Evolutionary conservation across 257 asterid genomes (phyloP).

Genomic region (Penstemon eatonii): DNA sequence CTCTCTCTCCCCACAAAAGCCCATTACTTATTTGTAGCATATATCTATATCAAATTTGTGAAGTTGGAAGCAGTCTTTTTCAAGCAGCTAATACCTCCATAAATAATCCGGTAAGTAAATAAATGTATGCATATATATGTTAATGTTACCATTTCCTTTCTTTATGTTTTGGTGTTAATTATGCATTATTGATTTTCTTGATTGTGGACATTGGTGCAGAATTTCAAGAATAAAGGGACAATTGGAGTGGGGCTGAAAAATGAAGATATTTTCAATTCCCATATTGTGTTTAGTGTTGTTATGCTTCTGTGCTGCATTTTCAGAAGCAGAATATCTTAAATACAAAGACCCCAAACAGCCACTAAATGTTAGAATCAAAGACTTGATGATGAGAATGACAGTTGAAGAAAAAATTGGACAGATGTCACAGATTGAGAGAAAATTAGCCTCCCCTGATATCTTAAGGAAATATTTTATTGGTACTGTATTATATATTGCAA

Average conservation of each 20-base stretch:
- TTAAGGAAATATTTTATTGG: slow-evolving; percentile 54
- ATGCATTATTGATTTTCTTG: not conserved
- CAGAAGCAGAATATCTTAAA: slow-evolving; percentile 39
- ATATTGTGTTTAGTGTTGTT: not conserved
- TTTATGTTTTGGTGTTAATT: too few species aligned
- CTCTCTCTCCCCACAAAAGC: not conserved
- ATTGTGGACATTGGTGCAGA: not conserved
- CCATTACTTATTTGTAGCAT: not conserved
- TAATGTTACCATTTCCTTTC: too few species aligned
- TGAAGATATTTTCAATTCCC: slow-evolving; percentile 13
- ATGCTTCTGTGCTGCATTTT: slow-evolving; percentile 16
- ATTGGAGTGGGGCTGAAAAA: not conserved
- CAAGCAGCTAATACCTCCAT: too few species aligned
- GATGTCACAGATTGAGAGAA: slow-evolving; percentile 62
- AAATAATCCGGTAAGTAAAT: too few species aligned
- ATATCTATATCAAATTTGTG: too few species aligned
- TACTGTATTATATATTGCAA: not conserved
- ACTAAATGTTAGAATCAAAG: slow-evolving; percentile 40
- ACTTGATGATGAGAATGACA: slow-evolving; percentile 55
- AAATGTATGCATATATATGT: too few species aligned
- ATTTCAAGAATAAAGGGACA: not conserved
- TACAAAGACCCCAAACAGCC: slow-evolving; percentile 60
- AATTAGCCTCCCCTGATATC: slow-evolving; percentile 32
- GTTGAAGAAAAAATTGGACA: slow-evolving; percentile 63
- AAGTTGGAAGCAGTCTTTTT: too few species aligned